Evolutionary conservation across 1,284 basidiomycete genomes (phyloP), one percentile per base, ranked within the genome.

Genomic region (Cryptococcus jaspeensis): DNA sequence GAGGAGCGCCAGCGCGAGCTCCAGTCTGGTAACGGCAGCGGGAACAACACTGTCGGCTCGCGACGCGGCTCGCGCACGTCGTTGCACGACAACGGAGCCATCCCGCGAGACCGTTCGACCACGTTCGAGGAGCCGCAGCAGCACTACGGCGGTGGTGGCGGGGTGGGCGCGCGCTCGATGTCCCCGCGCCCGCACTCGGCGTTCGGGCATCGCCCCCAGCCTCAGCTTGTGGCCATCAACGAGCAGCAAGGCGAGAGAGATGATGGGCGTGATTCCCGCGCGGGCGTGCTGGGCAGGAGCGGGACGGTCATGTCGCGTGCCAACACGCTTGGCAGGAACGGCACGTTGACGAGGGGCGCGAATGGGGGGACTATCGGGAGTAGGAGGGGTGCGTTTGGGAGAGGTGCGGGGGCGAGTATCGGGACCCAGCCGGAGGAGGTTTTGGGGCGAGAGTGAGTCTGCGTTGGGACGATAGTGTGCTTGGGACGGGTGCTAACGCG

Each of bases 341-440:
- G 68, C 16, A 72, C 70, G 11, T 50, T 71, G 28, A 64, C 62
- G 13, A 60, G 73, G 46, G 66, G 59, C n/a, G 64, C 65, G 43
- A 74, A 74, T 51, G 71, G 73, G 39, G 72, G 72, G 45, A 73
- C 69, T n/a, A 59, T 72, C 45, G 73, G 73, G 7, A 62, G 64
- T 39, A 60, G 74, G 49, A 53, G 65, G 12, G 74, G 74, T 51
- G 73, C 72, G 12, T 76, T 76, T 50, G 74, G 74, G 20, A 61
- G 69, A 48, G 74, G 74, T 54, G 73, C 74, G 7, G 74, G 73
- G 22, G 59, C 73, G 11, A 70, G 63, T 39, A 69, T 74, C 38
- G 74, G 74, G 38, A 76, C 74, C 42, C 72, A 74, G 61, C 74
- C 74, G 12, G 71, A 74, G 54, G 74, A 76, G 54, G 67, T 75